These are phyloP conservation scores for Trichomonas vaginalis DNA, from an alignment of 208 protist species.

Conservation along the genomic window DNA sequence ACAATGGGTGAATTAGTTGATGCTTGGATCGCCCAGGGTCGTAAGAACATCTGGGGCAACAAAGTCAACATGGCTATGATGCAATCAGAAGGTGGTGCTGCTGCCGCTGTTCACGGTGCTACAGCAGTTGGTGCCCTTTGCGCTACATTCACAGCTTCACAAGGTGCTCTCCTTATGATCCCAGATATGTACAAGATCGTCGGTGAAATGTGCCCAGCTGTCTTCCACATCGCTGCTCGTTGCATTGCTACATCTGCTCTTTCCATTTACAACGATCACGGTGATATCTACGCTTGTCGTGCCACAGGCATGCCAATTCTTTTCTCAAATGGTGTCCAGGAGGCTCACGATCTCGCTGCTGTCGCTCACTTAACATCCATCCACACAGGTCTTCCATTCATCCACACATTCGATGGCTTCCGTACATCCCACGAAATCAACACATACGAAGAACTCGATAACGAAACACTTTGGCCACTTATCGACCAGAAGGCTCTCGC, in stretches of 20 bases:
- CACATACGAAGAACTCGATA: too few relatives aligned
- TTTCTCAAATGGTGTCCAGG: conserved; percentile 41
- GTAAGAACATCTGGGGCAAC: background rate
- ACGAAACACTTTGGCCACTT: too few relatives aligned
- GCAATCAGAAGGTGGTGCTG: conserved; percentile 26
- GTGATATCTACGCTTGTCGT: conserved; percentile 44
- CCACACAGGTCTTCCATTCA: conserved; percentile 33
- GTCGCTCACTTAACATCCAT: conserved; percentile 47
- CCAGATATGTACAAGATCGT: background rate
- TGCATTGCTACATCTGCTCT: conserved; percentile 25
- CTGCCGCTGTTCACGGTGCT: conserved; percentile 33
- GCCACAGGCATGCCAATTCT: conserved; percentile 46
- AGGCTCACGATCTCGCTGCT: conserved; percentile 44
- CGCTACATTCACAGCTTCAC: too few relatives aligned
- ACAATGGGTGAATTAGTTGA: too few relatives aligned
- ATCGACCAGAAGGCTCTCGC: background rate
- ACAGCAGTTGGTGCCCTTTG: conserved; percentile 33
- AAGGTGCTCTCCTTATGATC: too few relatives aligned
- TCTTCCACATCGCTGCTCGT: conserved; percentile 49
- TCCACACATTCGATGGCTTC: conserved; percentile 43
- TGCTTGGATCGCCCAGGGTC: too few relatives aligned
- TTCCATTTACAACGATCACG: too few relatives aligned
- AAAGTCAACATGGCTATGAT: background rate
- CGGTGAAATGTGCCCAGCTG: conserved; percentile 36
- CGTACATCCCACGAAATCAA: too few relatives aligned